Evolutionary conservation across 352 stramenopile species (phyloP).

Genomic region (Achlya hypogyna): DNA sequence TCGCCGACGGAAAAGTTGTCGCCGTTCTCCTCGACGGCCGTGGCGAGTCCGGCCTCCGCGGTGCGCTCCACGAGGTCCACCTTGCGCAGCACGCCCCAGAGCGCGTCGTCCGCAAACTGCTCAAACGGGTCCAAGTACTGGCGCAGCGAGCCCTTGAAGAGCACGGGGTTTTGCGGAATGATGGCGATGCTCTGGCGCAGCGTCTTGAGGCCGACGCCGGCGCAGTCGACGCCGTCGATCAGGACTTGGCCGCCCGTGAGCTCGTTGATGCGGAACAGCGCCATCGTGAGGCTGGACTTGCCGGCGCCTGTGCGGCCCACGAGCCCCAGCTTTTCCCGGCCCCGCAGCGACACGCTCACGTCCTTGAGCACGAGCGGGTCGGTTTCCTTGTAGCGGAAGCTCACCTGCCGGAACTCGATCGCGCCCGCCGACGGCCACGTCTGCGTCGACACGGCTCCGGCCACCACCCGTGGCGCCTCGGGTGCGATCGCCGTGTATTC

Average conservation of each 20-base stretch:
- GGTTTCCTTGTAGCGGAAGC: constrained; percentile 21
- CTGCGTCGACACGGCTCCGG: background rate
- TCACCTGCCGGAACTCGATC: constrained; percentile 8
- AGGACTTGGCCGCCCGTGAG: constrained; percentile 49
- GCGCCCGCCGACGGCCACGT: constrained; percentile 14
- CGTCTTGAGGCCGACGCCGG: constrained; percentile 44
- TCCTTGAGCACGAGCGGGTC: constrained; percentile 29
- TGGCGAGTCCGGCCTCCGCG: constrained; percentile 20
- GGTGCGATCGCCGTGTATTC: constrained; percentile 32
- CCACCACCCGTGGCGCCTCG: constrained; percentile 9
- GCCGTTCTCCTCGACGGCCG: constrained; percentile 75
- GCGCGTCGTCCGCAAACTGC: constrained; percentile 59
- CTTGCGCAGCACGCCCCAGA: constrained; percentile 36
- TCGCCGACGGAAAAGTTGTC: constrained; percentile 92
- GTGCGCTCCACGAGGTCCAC: constrained; percentile 63
- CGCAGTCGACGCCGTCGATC: constrained; percentile 67
- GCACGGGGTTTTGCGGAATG: constrained; percentile 84
- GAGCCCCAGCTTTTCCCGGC: constrained; percentile 53
- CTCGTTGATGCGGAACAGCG: constrained; percentile 73
- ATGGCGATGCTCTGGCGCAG: constrained; percentile 60
- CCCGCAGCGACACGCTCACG: background rate
- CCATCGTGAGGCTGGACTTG: constrained; percentile 59
- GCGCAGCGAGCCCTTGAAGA: constrained; percentile 74
- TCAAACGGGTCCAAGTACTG: constrained; percentile 36
- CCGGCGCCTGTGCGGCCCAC: constrained; percentile 66